Conservation (phyloP, 176 grass and related monocot species). For the Dendrocalamus sinicus region DNA sequence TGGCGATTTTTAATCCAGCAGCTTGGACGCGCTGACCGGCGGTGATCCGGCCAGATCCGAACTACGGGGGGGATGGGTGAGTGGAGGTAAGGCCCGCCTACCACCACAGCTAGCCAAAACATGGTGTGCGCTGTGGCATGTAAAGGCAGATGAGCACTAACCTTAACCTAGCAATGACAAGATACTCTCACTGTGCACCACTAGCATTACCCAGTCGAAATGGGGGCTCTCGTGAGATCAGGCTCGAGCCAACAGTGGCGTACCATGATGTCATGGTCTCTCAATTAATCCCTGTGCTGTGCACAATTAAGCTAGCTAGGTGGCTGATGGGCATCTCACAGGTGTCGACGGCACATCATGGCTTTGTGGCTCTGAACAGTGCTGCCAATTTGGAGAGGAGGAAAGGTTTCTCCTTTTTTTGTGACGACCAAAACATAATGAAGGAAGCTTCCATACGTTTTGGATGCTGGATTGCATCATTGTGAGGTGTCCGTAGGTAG, state of each 20-base stretch:
- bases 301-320: neutral
- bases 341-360: neutral
- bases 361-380: neutral
- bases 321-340: constrained; percentile 11
- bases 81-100: neutral
- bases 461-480: neutral
- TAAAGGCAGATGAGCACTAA: neutral
- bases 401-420: neutral
- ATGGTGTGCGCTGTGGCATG: neutral
- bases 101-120: neutral
- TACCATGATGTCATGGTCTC: neutral
- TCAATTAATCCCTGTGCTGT: too few species aligned
- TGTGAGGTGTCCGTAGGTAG: neutral
- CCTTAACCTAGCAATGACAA: neutral
- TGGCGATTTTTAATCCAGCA: neutral
- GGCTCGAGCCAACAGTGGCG: neutral
- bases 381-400: neutral
- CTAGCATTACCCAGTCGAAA: neutral
- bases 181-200: neutral
- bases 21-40: too few species aligned
- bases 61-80: neutral
- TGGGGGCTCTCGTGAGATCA: neutral
- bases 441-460: neutral
- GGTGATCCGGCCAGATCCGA: neutral
- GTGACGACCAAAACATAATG: neutral